Base-by-base conservation (phyloP, 495 filamentous ascomycete genomes). In the Acidomyces sp. region DNA sequence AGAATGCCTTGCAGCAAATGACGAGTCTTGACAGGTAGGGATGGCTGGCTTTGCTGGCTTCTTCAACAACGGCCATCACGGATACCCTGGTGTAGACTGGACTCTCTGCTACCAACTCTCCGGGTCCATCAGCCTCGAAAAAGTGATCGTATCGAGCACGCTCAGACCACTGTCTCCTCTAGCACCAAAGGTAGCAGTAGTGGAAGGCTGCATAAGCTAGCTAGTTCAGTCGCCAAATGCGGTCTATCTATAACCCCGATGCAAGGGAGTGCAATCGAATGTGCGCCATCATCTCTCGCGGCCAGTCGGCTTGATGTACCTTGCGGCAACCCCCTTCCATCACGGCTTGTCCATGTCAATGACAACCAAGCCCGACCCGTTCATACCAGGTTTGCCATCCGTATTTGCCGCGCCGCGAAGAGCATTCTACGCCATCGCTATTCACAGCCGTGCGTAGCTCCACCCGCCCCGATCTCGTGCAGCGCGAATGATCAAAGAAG, bases 71-170 rank as follows among this genome's bases (percentile, higher is more conserved):
- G 33, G 34, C 34, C 37, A 46, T 41, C 37, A 40, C 45, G 33
- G 36, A 52, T 47, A 29, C n/a, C 39, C 45, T 19, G 39, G 39
- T 28, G 25, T 18, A 52, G 43, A 37, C 26, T 16, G 31, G 15
- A 21, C 48, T 25, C 25, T 16, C 33, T 33, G 45, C 37, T 39
- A 48, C 45, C 45, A 36, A 31, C 35, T 16, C 20, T 2, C 41
- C 36, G 46, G 46, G 41, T 40, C 45, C 19, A 43, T 48, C 45
- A 52, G 49, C 49, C 49, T 44, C 49, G 45, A 39, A 44, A n/a
- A 41, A 40, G 17, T 16, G 33, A 44, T 52, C 48, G 48, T 52
- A 52, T 52, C 48, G 48, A 47, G 23, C 38, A 31, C 28, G 49
- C 49, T 48, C 41, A 52, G 49, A 38, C 49, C 49, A 48, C 37